Conservation (phyloP, 352 stramenopile species). For the Phytophthora brassicae region DNA sequence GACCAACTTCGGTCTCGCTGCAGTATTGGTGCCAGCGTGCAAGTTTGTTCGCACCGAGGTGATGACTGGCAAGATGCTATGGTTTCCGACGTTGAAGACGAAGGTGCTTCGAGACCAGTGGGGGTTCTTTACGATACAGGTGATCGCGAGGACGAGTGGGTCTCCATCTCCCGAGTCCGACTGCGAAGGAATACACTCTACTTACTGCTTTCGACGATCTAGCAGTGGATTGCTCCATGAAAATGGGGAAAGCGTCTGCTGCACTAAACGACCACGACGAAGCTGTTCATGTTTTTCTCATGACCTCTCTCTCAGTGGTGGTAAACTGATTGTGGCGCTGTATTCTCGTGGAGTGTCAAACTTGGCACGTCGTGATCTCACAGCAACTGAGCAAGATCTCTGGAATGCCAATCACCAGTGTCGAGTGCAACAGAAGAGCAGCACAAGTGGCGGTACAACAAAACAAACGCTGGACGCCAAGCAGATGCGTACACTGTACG, state of each 20-base stretch:
- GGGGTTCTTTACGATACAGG: constrained; percentile 69
- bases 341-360: constrained; percentile 71
- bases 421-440: constrained; percentile 44
- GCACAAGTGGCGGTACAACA: constrained; percentile 32
- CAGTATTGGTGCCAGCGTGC: constrained; percentile 58
- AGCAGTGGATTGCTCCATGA: constrained; percentile 75
- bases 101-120: constrained; percentile 31
- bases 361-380: constrained; percentile 66
- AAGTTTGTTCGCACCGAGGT: constrained; percentile 30
- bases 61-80: constrained; percentile 53
- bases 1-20: constrained; percentile 40
- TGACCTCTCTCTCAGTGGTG: constrained; percentile 40
- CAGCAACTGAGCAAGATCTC: constrained; percentile 63
- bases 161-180: constrained; percentile 46
- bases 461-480: constrained; percentile 34
- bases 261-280: constrained; percentile 57
- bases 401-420: constrained; percentile 66
- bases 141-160: constrained; percentile 52
- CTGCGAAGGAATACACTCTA: constrained; percentile 58
- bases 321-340: constrained; percentile 56
- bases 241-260: constrained; percentile 74
- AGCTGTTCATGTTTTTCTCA: constrained; percentile 59
- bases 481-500: constrained; percentile 42
- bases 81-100: constrained; percentile 60
- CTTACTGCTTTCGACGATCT: constrained; percentile 55